Percentiles rank a stretch among this genome's conserved stretches.
Conservation (phyloP, 257 asterid genomes). For the Buddleja alternifolia region DNA sequence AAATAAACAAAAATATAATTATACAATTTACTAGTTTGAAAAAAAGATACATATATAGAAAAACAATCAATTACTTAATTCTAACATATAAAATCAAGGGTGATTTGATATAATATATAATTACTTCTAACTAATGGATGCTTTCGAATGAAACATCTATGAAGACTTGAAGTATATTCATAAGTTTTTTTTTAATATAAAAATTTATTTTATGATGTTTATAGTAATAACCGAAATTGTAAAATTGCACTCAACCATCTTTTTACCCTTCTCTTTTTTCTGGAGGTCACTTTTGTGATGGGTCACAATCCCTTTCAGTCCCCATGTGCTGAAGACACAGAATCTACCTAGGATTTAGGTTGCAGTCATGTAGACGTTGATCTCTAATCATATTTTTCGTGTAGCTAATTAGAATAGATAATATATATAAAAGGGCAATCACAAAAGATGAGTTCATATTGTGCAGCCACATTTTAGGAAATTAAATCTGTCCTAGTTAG, state of each 20-base stretch:
- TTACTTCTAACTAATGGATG: too few relatives aligned
- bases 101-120: too few relatives aligned
- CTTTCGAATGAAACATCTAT: too few relatives aligned
- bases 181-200: too few relatives aligned
- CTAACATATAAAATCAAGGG: too few relatives aligned
- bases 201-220: too few relatives aligned
- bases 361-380: constrained; percentile 19
- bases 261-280: not conserved
- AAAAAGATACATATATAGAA: too few relatives aligned
- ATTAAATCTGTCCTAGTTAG: constrained; percentile 1
- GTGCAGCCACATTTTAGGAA: constrained; percentile 32
- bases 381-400: constrained; percentile 13
- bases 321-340: constrained; percentile 30
- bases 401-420: constrained; percentile 18
- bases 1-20: too few relatives aligned
- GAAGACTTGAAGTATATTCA: too few relatives aligned
- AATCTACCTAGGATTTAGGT: constrained; percentile 3
- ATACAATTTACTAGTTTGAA: too few relatives aligned
- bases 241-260: not conserved
- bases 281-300: constrained; percentile 19
- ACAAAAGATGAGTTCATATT: constrained; percentile 12
- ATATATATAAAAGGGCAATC: constrained; percentile 30
- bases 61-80: too few relatives aligned
- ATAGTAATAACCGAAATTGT: too few relatives aligned
- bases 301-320: constrained; percentile 9